phyloP scores from a whole-genome alignment of 2,329 filamentous ascomycete species.

The Monilinia laxa region DNA sequence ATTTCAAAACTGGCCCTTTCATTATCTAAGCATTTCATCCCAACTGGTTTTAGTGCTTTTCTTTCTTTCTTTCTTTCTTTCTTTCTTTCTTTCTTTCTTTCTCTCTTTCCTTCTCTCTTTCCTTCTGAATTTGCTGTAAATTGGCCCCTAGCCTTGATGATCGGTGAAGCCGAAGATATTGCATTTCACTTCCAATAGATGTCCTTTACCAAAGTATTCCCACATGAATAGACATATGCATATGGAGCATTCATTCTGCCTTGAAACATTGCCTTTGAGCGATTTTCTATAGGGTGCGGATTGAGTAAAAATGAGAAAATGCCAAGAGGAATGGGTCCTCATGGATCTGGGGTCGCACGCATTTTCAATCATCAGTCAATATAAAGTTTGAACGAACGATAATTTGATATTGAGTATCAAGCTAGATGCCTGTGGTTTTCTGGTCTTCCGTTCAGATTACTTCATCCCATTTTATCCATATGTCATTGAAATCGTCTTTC shows the following conservation, averaged over 20 bases:
- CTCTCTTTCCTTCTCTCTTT: background rate
- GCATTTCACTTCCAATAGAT: background rate
- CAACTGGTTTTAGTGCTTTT: background rate
- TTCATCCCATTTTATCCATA: conserved; percentile 11
- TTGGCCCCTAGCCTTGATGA: conserved; percentile 1
- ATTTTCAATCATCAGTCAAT: background rate
- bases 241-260: background rate
- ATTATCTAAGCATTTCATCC: conserved; percentile 7
- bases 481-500: conserved; percentile 7
- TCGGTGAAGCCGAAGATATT: background rate
- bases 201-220: conserved; percentile 17
- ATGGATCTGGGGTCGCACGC: background rate
- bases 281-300: background rate
- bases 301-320: background rate
- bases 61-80: too few relatives aligned
- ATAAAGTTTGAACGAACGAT: conserved; percentile 4
- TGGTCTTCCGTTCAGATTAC: background rate
- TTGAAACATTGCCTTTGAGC: background rate
- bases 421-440: conserved; percentile 7
- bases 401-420: conserved; percentile 9
- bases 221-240: background rate
- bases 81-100: too few relatives aligned
- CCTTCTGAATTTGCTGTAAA: background rate
- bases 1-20: conserved; percentile 5
- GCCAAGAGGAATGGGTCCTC: background rate